Base-by-base conservation (phyloP, 371 early-diverging fungal genomes). In the Circinella minor region DNA sequence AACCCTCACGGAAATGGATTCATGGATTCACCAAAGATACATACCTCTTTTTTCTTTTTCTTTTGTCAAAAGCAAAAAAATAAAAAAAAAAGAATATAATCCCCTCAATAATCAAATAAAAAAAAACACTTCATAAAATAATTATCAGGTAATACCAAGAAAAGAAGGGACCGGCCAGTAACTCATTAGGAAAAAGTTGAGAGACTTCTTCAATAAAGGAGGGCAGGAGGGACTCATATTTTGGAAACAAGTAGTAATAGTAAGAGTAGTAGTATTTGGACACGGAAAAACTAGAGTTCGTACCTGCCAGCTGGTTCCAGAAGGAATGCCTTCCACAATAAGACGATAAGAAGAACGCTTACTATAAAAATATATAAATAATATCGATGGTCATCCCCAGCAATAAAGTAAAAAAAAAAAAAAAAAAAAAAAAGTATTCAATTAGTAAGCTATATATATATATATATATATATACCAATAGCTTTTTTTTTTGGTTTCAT, bases 291-390 rank as follows among this genome's bases (percentile, higher is more conserved):
- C 73, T 43, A 43, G 43, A 43, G 43, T 75, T 75, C 88, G 80
- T 91, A 93, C 93, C 92, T 93, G 93, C 93, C 93, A 93, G 86
- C 84, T 90, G 75, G 88, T 87, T 69, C 91, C 87, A 59, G 89
- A 81, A 69, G 93, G 85, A 66, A 93, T 84, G 73, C 89, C 89
- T 65, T 90, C 91, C 59, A 93, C 87, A 71, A 89, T 84, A 67
- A 93, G 76, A 57, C 93, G 87, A 67, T 92, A 82, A 57, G 83
- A 86, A 65, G 90, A 80, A 55, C 84, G 84, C 57, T 57, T 57
- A 69, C 84, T 85, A 73, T 78, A 43, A 9, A 9, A 43, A 43
- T 9, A 43, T 11, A 77, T 55, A 66, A 55, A 43, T 51, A n/a
- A 51, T 51, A 17, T 15, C 1, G 27, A 27, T 27, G 27, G 27